Evolutionary conservation across 1,139 yeast species (phyloP).

Genomic region (Sugiyamaella neomexicana): DNA sequence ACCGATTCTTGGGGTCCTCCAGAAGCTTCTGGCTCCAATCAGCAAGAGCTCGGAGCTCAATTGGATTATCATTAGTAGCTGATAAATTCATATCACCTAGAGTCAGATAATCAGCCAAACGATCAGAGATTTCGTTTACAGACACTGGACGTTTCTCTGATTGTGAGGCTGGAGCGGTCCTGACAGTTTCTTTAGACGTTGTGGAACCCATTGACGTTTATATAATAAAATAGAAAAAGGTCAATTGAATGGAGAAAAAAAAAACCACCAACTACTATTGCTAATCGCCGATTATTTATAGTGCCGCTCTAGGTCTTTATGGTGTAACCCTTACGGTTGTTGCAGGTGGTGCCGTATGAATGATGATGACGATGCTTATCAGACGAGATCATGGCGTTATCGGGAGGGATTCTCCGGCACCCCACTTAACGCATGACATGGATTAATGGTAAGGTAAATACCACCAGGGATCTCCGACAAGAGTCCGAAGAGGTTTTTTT

Average conservation of each 20-base stretch:
- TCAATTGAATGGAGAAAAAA: not conserved
- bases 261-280: not conserved
- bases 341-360: conserved; percentile 8
- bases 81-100: conserved; percentile 19
- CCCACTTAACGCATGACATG: not conserved
- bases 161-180: not conserved
- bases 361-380: conserved; percentile 1
- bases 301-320: not conserved
- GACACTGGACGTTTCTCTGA: conserved; percentile 7
- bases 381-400: conserved; percentile 12
- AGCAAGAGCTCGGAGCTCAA: conserved; percentile 42
- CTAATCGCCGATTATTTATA: conserved; percentile 3
- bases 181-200: conserved; percentile 18
- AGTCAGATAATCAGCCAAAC: conserved; percentile 27
- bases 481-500: not conserved
- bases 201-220: conserved; percentile 24
- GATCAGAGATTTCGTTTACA: conserved; percentile 24
- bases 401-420: not conserved
- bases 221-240: not conserved
- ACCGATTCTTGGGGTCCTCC: conserved; percentile 54
- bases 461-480: not conserved
- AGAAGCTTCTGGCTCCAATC: conserved; percentile 54
- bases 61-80: conserved; percentile 37
- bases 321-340: conserved; percentile 1
- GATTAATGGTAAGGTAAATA: not conserved